Evolutionary conservation across 805 yeast species (phyloP).

Genomic region (Yarrowia sp.): DNA sequence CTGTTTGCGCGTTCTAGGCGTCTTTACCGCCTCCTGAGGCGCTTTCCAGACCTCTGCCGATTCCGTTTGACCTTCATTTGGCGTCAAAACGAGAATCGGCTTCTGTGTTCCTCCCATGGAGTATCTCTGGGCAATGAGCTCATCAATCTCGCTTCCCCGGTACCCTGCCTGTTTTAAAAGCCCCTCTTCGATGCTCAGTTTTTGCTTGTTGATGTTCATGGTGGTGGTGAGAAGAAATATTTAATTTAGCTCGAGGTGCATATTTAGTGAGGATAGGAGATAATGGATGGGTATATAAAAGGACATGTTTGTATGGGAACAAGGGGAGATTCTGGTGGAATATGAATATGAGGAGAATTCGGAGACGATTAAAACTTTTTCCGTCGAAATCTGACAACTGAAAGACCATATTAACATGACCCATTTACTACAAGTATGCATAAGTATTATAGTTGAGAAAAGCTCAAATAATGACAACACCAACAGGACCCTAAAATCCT

Average conservation of each 20-base stretch:
- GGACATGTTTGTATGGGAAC: not conserved
- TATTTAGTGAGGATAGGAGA: not conserved
- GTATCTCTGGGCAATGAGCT: conserved; percentile 41
- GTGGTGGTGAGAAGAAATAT: conserved; percentile 14
- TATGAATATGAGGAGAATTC: too few relatives aligned
- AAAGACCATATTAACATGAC: too few relatives aligned
- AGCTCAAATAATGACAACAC: too few relatives aligned
- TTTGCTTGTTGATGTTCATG: conserved; percentile 21
- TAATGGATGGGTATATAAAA: not conserved
- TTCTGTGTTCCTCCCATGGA: conserved; percentile 39
- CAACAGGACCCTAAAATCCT: too few relatives aligned
- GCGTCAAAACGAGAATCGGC: conserved; percentile 36
- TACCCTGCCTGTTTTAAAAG: not conserved
- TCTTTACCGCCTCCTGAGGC: not conserved
- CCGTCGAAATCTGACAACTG: too few relatives aligned
- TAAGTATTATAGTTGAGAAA: too few relatives aligned
- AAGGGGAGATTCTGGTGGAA: too few relatives aligned
- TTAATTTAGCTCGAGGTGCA: not conserved
- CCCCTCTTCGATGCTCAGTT: conserved; percentile 14
- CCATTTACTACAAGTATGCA: too few relatives aligned
- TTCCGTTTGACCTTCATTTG: not conserved
- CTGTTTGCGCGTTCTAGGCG: not conserved
- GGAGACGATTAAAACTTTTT: too few relatives aligned
- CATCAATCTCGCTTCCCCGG: conserved; percentile 34
- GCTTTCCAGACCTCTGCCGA: conserved; percentile 23